phyloP scores from a whole-genome alignment of 345 rosid species.

The Populus simonii region DNA sequence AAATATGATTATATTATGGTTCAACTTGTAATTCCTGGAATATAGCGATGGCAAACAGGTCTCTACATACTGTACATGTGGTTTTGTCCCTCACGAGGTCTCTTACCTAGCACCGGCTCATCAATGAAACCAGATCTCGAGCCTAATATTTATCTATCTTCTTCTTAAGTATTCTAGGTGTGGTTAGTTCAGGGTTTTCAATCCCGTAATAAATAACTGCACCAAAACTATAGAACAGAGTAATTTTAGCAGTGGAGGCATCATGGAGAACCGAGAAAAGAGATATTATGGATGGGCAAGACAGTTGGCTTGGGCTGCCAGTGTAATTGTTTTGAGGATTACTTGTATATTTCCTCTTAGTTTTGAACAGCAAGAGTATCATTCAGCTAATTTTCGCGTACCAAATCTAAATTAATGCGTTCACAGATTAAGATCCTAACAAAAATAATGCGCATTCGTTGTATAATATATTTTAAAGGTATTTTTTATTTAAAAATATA shows the following conservation, averaged over 20 bases:
- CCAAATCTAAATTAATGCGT: no score
- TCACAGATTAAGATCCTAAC: no score
- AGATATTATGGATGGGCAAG: neutral
- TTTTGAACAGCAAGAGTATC: no score
- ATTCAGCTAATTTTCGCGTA: no score
- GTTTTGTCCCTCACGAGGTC: neutral
- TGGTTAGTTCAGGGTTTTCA: neutral
- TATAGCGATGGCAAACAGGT: neutral
- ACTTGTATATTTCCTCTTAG: no score
- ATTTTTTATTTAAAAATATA: no score
- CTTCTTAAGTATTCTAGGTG: neutral
- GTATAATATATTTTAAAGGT: no score
- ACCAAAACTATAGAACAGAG: neutral
- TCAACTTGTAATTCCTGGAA: neutral
- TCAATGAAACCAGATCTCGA: neutral
- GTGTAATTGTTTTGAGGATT: neutral
- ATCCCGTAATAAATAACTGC: neutral
- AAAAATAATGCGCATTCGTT: no score
- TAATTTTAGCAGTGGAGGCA: neutral
- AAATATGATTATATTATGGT: slow-evolving; percentile 1
- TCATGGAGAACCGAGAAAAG: neutral
- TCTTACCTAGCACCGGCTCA: neutral
- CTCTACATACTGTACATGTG: neutral
- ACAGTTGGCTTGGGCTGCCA: neutral
- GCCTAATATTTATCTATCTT: neutral